phyloP scores from a whole-genome alignment of 305 asterid species.

The Plantago lanceolata region DNA sequence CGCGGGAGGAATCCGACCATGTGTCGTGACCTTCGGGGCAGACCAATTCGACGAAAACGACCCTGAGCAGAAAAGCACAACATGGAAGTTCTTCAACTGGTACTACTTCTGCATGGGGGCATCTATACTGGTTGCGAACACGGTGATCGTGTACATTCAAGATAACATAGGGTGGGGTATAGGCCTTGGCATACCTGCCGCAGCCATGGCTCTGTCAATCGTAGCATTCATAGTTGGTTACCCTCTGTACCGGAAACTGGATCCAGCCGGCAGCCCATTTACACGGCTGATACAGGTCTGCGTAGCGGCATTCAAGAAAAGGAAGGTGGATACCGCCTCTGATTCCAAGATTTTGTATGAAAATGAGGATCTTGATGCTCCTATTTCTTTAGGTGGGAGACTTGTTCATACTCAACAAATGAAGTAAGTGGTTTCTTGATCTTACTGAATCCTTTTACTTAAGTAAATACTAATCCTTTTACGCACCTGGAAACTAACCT shows the following conservation, averaged over 20 bases:
- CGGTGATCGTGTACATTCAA: constrained; percentile 73
- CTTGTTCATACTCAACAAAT: constrained; percentile 63
- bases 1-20: constrained; percentile 76
- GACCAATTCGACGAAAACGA: constrained; percentile 81
- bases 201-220: constrained; percentile 72
- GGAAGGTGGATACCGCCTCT: constrained; percentile 40
- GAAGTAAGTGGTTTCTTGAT: constrained; percentile 39
- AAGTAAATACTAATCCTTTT: too few relatives aligned
- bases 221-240: constrained; percentile 61
- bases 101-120: constrained; percentile 88
- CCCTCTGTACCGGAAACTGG: constrained; percentile 69
- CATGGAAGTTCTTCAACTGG: constrained; percentile 98
- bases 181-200: constrained; percentile 76
- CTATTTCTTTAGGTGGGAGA: constrained; percentile 67
- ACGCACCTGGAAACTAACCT: too few relatives aligned
- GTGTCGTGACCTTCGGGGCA: constrained; percentile 83
- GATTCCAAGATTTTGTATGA: constrained; percentile 46
- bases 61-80: constrained; percentile 54
- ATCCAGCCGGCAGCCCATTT: constrained; percentile 98
- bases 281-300: constrained; percentile 77
- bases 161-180: constrained; percentile 83
- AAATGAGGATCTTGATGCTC: constrained; percentile 65
- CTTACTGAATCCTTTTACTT: neutral
- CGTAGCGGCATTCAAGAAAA: constrained; percentile 69
- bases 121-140: constrained; percentile 70